Percentiles rank a stretch among this genome's conserved stretches.
Conservation (phyloP, 108 stramenopile genomes). For the Conticribra weissflogii region DNA sequence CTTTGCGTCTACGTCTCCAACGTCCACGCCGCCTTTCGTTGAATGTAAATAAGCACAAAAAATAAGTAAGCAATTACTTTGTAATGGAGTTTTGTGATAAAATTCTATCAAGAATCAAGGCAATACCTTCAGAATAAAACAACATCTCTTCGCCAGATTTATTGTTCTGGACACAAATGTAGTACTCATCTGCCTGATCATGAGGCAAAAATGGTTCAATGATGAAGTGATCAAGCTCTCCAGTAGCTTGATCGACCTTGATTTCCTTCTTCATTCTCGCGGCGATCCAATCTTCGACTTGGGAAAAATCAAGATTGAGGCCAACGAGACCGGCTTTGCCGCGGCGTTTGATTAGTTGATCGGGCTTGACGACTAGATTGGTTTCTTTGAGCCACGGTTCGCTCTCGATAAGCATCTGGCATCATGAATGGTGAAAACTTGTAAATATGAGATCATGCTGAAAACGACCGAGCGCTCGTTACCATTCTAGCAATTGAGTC, state of each 20-base stretch:
- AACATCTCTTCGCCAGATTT: conserved; percentile 84
- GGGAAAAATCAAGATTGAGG: conserved; percentile 72
- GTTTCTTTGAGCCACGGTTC: conserved; percentile 74
- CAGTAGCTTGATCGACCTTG: conserved; percentile 68
- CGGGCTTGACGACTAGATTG: conserved; percentile 89
- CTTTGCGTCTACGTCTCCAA: conserved; percentile 92
- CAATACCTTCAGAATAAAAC: conserved; percentile 81
- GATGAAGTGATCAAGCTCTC: conserved; percentile 82
- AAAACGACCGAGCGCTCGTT: no score
- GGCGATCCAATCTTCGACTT: conserved; percentile 78
- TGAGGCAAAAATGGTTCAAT: conserved; percentile 92
- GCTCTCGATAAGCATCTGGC: conserved; percentile 34
- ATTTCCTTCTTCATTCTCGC: conserved; percentile 74
- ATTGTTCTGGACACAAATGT: conserved; percentile 85
- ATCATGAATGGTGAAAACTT: not conserved
- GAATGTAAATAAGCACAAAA: no score
- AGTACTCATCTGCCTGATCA: conserved; percentile 84
- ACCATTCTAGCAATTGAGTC: no score
- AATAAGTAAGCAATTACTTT: no score
- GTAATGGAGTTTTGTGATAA: no score
- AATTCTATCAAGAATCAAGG: no score
- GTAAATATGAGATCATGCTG: not conserved
- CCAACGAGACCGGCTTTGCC: conserved; percentile 93
- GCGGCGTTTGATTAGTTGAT: conserved; percentile 92
- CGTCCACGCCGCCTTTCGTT: conserved; percentile 94